phyloP scores from a whole-genome alignment of 2,329 filamentous ascomycete genomes.

The Diaporthe caulivora region DNA sequence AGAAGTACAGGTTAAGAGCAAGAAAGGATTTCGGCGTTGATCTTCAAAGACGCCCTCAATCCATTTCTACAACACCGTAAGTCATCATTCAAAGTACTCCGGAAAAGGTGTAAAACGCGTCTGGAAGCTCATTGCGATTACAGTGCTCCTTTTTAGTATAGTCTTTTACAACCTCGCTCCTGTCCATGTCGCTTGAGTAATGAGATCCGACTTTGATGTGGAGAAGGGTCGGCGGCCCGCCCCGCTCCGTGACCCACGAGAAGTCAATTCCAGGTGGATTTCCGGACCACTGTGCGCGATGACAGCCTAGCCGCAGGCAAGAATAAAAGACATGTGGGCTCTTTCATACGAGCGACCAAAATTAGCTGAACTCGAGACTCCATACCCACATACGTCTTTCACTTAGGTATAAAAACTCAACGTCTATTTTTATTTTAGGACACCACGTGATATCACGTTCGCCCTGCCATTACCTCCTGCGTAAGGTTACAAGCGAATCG shows the following conservation, averaged over 20 bases:
- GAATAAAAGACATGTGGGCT: neutral
- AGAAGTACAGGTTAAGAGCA: neutral
- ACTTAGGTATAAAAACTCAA: too few relatives aligned
- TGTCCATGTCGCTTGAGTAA: conserved; percentile 14
- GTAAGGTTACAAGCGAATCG: too few relatives aligned
- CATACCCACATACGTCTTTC: too few relatives aligned
- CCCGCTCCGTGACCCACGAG: conserved; percentile 24
- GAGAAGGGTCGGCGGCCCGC: conserved; percentile 21
- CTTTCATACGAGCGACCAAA: neutral
- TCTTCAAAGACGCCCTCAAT: neutral
- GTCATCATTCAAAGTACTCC: neutral
- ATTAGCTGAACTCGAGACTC: neutral
- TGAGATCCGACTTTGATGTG: conserved; percentile 10
- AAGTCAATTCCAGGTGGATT: neutral
- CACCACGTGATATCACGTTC: too few relatives aligned
- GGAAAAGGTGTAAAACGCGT: neutral
- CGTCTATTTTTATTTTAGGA: too few relatives aligned
- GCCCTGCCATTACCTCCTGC: too few relatives aligned
- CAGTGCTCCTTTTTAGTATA: neutral
- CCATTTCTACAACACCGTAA: neutral
- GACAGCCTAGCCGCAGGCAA: neutral
- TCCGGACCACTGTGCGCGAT: neutral
- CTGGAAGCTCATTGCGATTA: neutral
- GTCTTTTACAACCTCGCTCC: neutral
- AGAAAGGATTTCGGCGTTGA: neutral